Conservation (phyloP, 2,329 filamentous ascomycete genomes). For the Epichloe elymi region DNA sequence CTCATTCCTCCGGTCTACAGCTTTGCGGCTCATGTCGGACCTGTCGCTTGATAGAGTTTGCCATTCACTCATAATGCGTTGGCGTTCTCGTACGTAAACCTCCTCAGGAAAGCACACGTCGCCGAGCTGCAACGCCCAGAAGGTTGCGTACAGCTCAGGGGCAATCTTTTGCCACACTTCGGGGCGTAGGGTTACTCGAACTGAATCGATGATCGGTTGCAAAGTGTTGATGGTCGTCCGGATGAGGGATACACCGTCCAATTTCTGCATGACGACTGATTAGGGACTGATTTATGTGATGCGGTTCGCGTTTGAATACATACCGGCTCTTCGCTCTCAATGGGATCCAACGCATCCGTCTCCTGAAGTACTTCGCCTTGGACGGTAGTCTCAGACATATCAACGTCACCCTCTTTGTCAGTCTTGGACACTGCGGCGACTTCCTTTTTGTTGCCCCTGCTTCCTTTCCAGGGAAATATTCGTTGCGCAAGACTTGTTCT, state of each 20-base stretch:
- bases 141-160: constrained; percentile 73
- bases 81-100: constrained; percentile 66
- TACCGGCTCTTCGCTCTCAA: constrained; percentile 21
- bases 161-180: constrained; percentile 58
- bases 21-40: constrained; percentile 56
- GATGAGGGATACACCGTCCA: constrained; percentile 20
- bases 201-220: constrained; percentile 56
- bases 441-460: constrained; percentile 18
- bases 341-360: constrained; percentile 14
- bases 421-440: constrained; percentile 13
- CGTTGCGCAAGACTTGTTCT: constrained; percentile 60
- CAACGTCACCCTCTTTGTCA: constrained; percentile 45
- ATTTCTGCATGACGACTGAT: constrained; percentile 17
- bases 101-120: constrained; percentile 66
- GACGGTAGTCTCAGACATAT: constrained; percentile 30
- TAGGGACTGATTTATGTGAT: constrained; percentile 11
- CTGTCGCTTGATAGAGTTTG: constrained; percentile 57
- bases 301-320: constrained; percentile 6
- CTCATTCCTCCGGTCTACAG: constrained; percentile 47
- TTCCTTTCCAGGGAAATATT: constrained; percentile 32
- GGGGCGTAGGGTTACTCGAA: constrained; percentile 47
- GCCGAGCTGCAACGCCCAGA: constrained; percentile 79
- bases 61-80: constrained; percentile 53
- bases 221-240: constrained; percentile 29
- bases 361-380: constrained; percentile 15